phyloP scores from a whole-genome alignment of 1,284 basidiomycete species.

The Cutaneotrichosporon cavernicola region DNA sequence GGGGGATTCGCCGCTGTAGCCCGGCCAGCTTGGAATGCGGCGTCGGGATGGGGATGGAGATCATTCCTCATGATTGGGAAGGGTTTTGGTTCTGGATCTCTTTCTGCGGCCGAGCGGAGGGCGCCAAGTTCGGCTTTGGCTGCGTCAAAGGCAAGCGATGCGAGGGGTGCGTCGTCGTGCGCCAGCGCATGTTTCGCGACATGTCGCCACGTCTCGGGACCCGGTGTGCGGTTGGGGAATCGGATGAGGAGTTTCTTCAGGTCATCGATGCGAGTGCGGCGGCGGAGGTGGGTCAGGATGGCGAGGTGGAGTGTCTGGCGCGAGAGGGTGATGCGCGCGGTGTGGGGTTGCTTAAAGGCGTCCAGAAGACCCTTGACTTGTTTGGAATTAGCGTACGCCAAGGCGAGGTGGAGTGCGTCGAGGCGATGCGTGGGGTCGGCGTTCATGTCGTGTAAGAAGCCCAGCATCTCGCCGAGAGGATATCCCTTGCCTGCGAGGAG shows the following conservation, averaged over 20 bases:
- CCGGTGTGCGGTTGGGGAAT: slow-evolving; percentile 20
- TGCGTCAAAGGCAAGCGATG: slow-evolving; percentile 6
- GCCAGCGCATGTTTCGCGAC: slow-evolving; percentile 22
- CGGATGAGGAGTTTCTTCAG: slow-evolving; percentile 10
- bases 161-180: slow-evolving; percentile 12
- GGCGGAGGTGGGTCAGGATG: slow-evolving; percentile 19
- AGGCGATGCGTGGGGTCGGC: neutral
- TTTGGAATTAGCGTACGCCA: slow-evolving; percentile 6
- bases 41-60: neutral
- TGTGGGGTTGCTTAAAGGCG: neutral
- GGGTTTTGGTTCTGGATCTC: neutral
- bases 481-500: neutral
- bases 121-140: slow-evolving; percentile 8
- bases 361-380: neutral
- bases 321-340: neutral
- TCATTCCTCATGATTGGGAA: neutral
- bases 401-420: slow-evolving; percentile 7
- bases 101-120: neutral
- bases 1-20: neutral
- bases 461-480: neutral
- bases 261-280: slow-evolving; percentile 9
- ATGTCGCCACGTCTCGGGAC: slow-evolving; percentile 34
- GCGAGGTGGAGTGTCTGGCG: slow-evolving; percentile 29
- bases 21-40: neutral
- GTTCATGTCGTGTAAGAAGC: neutral